These are phyloP conservation scores for Oenanthe sinensis DNA, from an alignment of 129 eudicot genomes.

Conservation along the genomic window DNA sequence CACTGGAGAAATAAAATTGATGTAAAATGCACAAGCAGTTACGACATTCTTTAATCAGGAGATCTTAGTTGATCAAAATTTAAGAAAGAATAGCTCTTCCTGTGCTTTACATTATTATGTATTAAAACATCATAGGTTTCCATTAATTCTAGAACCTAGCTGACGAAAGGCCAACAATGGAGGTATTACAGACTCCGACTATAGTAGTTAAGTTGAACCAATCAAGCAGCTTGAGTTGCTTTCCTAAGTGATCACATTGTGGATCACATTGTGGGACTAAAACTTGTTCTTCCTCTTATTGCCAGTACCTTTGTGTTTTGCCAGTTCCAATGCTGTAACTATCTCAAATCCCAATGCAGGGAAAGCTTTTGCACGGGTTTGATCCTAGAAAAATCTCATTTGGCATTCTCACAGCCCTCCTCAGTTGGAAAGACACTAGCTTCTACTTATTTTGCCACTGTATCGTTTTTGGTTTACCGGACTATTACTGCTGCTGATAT, in stretches of 20 bases:
- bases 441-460: constrained; percentile 37
- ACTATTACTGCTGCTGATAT: constrained; percentile 14
- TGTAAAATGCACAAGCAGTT: too few relatives aligned
- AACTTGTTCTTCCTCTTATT: too few relatives aligned
- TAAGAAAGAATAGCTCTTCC: not conserved
- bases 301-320: not conserved
- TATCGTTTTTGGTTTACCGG: constrained; percentile 59
- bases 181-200: too few relatives aligned
- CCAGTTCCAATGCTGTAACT: not conserved
- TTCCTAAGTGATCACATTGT: too few relatives aligned
- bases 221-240: too few relatives aligned
- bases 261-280: too few relatives aligned
- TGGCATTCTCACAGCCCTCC: constrained; percentile 78
- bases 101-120: not conserved
- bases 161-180: too few relatives aligned
- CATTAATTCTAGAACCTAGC: too few relatives aligned
- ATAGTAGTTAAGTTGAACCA: too few relatives aligned
- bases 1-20: not conserved
- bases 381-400: constrained; percentile 32
- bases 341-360: constrained; percentile 27
- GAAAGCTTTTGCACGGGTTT: constrained; percentile 62
- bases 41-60: not conserved
- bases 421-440: constrained; percentile 70
- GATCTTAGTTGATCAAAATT: not conserved
- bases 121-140: too few relatives aligned